phyloP scores from a whole-genome alignment of 208 protist species.

The Lotmaria passim region DNA sequence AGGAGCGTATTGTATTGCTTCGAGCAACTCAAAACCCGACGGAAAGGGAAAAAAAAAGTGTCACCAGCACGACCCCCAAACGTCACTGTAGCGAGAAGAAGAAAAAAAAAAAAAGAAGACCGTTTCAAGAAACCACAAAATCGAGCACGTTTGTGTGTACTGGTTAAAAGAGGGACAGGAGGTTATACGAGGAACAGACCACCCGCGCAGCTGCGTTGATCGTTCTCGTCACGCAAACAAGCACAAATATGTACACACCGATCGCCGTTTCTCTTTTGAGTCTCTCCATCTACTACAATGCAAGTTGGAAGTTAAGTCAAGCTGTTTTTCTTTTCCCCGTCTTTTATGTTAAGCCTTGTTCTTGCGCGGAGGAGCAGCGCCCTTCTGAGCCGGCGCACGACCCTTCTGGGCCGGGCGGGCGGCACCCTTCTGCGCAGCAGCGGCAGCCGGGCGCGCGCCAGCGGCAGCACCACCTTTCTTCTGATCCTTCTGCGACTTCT shows the following conservation, averaged over 20 bases:
- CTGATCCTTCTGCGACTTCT: constrained; percentile 13
- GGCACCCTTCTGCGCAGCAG: constrained; percentile 22
- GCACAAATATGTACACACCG: no score
- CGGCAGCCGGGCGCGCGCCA: constrained; percentile 11
- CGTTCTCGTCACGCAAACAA: no score
- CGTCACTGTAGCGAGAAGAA: no score
- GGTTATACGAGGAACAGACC: no score
- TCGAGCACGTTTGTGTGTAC: no score
- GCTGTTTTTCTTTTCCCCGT: neutral
- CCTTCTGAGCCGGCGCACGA: constrained; percentile 32
- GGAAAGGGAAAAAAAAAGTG: neutral
- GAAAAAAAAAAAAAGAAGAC: neutral
- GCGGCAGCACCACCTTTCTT: constrained; percentile 23
- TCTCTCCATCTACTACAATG: no score
- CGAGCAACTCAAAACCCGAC: neutral
- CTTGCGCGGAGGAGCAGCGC: constrained; percentile 19
- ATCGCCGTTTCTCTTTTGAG: no score
- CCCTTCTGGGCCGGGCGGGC: constrained; percentile 31
- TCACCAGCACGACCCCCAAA: no score
- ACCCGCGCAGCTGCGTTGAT: no score
- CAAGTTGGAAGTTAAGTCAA: no score
- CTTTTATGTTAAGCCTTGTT: constrained; percentile 2
- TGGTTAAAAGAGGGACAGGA: no score
- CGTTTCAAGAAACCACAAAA: neutral
- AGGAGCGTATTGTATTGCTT: neutral